Conservation (phyloP, 495 filamentous ascomycete genomes). For the Tuber borchii region DNA sequence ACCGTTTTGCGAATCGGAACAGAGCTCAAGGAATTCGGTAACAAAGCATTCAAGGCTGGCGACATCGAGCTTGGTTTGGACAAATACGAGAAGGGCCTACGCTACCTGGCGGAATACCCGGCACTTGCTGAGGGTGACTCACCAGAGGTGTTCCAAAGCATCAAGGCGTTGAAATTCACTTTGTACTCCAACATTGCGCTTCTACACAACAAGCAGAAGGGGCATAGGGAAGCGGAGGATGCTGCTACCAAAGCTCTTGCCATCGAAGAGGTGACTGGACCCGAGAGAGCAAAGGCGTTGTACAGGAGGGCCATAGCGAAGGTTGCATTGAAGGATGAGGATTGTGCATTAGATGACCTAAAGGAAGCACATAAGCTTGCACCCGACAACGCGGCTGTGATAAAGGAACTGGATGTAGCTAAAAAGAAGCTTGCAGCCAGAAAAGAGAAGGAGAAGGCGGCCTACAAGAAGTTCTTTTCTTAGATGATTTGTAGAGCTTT, state of each 20-base stretch:
- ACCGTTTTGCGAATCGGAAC: constrained; percentile 70
- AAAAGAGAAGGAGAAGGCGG: constrained; percentile 77
- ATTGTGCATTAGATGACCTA: constrained; percentile 70
- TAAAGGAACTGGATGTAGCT: constrained; percentile 63
- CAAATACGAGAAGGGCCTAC: constrained; percentile 96
- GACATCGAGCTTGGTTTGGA: constrained; percentile 66
- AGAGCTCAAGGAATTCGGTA: constrained; percentile 88
- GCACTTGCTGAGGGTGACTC: constrained; percentile 60
- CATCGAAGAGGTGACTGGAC: constrained; percentile 51
- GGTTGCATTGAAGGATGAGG: constrained; percentile 74
- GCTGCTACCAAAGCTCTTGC: constrained; percentile 69
- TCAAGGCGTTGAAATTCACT: constrained; percentile 67
- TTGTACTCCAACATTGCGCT: constrained; percentile 73
- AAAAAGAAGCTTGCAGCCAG: constrained; percentile 69
- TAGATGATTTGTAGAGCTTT: constrained; percentile 21
- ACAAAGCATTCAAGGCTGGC: constrained; percentile 77
- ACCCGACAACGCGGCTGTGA: constrained; percentile 68
- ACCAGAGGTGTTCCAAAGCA: constrained; percentile 56
- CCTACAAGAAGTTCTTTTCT: constrained; percentile 79
- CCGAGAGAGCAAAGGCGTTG: constrained; percentile 80
- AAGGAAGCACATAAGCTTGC: constrained; percentile 65
- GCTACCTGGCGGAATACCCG: constrained; percentile 87
- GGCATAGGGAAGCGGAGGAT: constrained; percentile 60
- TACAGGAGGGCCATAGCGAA: constrained; percentile 74
- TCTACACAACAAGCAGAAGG: constrained; percentile 70